Conservation (phyloP, 805 yeast genomes). For the Phaffomyces opuntiae region DNA sequence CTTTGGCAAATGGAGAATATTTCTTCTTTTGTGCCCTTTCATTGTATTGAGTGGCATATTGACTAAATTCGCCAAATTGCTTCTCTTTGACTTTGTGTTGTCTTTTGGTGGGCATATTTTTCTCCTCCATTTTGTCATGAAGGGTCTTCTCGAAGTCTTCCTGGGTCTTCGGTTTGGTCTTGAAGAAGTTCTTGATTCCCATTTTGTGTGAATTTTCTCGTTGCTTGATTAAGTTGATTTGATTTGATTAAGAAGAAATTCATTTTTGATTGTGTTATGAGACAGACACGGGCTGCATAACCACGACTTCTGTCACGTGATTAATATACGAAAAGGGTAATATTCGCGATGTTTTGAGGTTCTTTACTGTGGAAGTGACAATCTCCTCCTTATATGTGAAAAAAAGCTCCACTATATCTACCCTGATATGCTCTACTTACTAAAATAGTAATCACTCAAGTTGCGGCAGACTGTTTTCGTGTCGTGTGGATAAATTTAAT, state of each 20-base stretch:
- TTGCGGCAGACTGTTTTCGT: no score
- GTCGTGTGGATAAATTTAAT: no score
- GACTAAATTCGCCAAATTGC: constrained; percentile 37
- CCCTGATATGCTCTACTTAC: no score
- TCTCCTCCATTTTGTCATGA: constrained; percentile 33
- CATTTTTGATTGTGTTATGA: not conserved
- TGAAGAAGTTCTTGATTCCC: constrained; percentile 44
- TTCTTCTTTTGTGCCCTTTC: constrained; percentile 29
- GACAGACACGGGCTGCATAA: not conserved
- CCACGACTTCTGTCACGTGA: not conserved
- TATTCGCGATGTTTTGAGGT: no score
- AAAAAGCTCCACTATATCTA: no score
- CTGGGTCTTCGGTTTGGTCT: constrained; percentile 35
- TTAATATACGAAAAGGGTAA: no score
- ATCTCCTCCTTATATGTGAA: no score
- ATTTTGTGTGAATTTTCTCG: constrained; percentile 18
- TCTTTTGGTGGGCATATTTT: constrained; percentile 36
- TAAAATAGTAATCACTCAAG: no score
- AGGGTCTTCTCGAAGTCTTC: constrained; percentile 37
- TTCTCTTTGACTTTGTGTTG: constrained; percentile 19
- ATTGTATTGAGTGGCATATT: constrained; percentile 40
- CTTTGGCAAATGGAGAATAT: constrained; percentile 34
- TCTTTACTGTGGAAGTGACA: no score
- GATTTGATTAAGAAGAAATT: not conserved
- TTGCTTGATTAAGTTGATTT: not conserved